phyloP scores from a whole-genome alignment of 2,329 filamentous ascomycete genomes.

The Dichotomopilus funicola region DNA sequence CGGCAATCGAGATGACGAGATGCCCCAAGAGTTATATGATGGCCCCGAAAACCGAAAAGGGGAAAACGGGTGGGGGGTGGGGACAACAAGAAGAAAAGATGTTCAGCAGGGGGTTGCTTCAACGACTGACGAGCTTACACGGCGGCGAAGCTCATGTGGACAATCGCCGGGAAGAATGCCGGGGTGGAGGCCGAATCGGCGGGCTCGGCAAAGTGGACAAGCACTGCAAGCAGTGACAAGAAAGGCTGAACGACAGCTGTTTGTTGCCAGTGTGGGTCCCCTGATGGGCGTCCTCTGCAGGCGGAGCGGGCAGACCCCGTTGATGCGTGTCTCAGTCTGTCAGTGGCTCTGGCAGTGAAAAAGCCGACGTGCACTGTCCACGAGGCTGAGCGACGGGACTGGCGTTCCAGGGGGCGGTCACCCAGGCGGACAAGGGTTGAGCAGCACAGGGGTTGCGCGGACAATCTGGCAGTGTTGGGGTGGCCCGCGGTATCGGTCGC shows the following conservation, averaged over 20 bases:
- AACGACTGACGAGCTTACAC: conserved; percentile 16
- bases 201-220: conserved; percentile 16
- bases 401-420: conserved; percentile 23
- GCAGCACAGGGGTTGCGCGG: conserved; percentile 9
- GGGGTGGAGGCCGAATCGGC: conserved; percentile 15
- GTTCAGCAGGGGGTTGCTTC: conserved; percentile 14
- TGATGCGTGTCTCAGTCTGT: conserved; percentile 22
- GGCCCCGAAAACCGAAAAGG: not conserved
- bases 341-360: conserved; percentile 27
- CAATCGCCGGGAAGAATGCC: conserved; percentile 15
- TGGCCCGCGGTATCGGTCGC: conserved; percentile 23
- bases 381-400: conserved; percentile 34
- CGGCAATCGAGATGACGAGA: conserved; percentile 9
- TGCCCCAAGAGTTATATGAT: conserved; percentile 13
- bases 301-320: conserved; percentile 16
- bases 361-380: conserved; percentile 37
- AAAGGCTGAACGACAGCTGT: conserved; percentile 21
- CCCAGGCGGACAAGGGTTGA: conserved; percentile 24
- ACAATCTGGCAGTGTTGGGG: conserved; percentile 13
- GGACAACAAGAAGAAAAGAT: not conserved
- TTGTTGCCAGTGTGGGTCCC: conserved; percentile 19
- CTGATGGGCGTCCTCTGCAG: conserved; percentile 19
- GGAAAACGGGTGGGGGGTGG: not conserved
- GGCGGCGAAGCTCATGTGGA: conserved; percentile 27
- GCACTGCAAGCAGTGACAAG: no score